A percentile compares a stretch with the other conserved stretches of the same genome.
Conservation (phyloP, 192 early-diverging fungal species). For the Entomortierella parvispora region DNA sequence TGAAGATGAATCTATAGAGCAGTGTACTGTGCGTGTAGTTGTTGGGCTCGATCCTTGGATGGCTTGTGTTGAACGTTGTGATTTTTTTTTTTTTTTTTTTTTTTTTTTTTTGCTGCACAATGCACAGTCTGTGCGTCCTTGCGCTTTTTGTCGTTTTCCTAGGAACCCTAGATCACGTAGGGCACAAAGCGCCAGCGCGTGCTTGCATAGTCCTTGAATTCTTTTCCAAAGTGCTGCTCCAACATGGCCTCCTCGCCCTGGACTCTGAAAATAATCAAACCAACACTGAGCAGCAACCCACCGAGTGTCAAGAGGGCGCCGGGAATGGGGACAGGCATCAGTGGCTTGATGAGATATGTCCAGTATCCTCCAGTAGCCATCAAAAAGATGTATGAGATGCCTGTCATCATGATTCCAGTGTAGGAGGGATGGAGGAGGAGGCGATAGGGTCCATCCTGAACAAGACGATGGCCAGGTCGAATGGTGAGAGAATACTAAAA, state of each 20-base stretch:
- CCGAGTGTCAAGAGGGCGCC: not conserved
- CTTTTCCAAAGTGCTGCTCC: conserved; percentile 27
- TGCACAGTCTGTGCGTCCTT: not conserved
- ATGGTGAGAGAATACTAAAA: conserved; percentile 17
- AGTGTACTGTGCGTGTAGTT: too few relatives aligned
- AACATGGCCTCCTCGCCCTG: conserved; percentile 32
- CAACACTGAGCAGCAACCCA: not conserved
- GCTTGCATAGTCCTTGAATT: conserved; percentile 20
- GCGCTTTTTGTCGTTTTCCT: too few relatives aligned
- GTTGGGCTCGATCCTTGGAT: too few relatives aligned
- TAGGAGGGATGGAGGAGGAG: conserved; percentile 35
- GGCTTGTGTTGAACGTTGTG: too few relatives aligned
- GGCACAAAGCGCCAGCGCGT: conserved; percentile 31
- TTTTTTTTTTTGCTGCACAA: too few relatives aligned
- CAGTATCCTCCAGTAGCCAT: conserved; percentile 23
- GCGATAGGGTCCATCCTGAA: conserved; percentile 31
- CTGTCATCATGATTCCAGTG: conserved; percentile 24
- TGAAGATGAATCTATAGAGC: too few relatives aligned
- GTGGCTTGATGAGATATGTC: conserved; percentile 14
- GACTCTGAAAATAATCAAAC: conserved; percentile 6
- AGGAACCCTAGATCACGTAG: conserved; percentile 11
- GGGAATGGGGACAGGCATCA: conserved; percentile 14
- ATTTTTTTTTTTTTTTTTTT: too few relatives aligned
- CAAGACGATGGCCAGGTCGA: conserved; percentile 17
- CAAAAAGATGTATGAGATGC: conserved; percentile 15